Percentiles rank a stretch among this genome's conserved stretches.
These are phyloP conservation scores for Pseudoperonospora humuli DNA, from an alignment of 352 stramenopile species.

Conservation along the genomic window DNA sequence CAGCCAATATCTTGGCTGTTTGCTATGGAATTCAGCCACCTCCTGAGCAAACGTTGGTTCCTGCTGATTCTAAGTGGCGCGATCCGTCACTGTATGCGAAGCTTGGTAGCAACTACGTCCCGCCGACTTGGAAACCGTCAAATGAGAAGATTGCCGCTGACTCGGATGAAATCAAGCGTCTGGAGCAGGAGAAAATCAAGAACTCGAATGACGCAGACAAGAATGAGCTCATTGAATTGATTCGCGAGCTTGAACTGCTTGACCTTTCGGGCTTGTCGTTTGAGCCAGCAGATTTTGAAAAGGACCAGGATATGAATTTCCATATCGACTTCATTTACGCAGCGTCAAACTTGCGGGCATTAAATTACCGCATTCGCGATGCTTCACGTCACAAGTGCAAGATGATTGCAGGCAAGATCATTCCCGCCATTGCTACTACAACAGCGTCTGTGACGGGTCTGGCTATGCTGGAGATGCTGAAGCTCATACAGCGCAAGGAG, in stretches of 20 bases:
- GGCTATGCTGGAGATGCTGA: slow-evolving; percentile 90
- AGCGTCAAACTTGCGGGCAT: slow-evolving; percentile 93
- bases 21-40: slow-evolving; percentile 66
- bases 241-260: slow-evolving; percentile 59
- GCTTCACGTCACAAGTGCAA: slow-evolving; percentile 90
- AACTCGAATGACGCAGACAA: slow-evolving; percentile 57
- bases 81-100: slow-evolving; percentile 54
- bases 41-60: slow-evolving; percentile 57
- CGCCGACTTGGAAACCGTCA: slow-evolving; percentile 58
- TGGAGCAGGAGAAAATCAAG: slow-evolving; percentile 60
- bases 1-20: slow-evolving; percentile 74
- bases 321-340: slow-evolving; percentile 98
- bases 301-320: slow-evolving; percentile 94
- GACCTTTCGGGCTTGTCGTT: slow-evolving; percentile 53
- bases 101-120: slow-evolving; percentile 30
- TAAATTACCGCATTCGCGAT: slow-evolving; percentile 82
- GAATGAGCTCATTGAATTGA: slow-evolving; percentile 53
- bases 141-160: slow-evolving; percentile 74
- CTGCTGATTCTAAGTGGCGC: slow-evolving; percentile 82
- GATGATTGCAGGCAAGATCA: slow-evolving; percentile 99
- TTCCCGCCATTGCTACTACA: slow-evolving; percentile 98
- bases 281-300: slow-evolving; percentile 93
- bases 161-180: slow-evolving; percentile 54
- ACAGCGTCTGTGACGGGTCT: slow-evolving; percentile 98
- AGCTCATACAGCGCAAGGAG: slow-evolving; percentile 84